Percentiles rank a stretch among this genome's conserved stretches.
Conservation (phyloP, 164 flowering plant genomes). For the Vitis vinifera region ASM3070453v1 NC_081807.1:13509001-13509500, state of each 20-base stretch:
- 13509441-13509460: too few relatives aligned
- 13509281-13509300: neutral
- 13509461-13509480: neutral
- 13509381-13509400: constrained; percentile 2
- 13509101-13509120: constrained; percentile 1
- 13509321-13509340: constrained; percentile 9
- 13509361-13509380: neutral
- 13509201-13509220: neutral
- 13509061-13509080: constrained; percentile 6
- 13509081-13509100: constrained; percentile 9
- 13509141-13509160: constrained; percentile 5
- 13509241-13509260: neutral
- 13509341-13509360: neutral
- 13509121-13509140: constrained; percentile 3
- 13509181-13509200: constrained; percentile 14
- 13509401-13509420: too few relatives aligned
- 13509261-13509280: constrained; percentile 1
- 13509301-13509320: constrained; percentile 16
- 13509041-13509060: constrained; percentile 11
- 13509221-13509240: constrained; percentile 3
- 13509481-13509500: constrained; percentile 10
- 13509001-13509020: neutral
- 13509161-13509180: constrained; percentile 10
- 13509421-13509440: neutral
- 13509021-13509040: constrained; percentile 4